Conservation (phyloP, 2,329 filamentous ascomycete species). For the Xylogone sp. region DNA sequence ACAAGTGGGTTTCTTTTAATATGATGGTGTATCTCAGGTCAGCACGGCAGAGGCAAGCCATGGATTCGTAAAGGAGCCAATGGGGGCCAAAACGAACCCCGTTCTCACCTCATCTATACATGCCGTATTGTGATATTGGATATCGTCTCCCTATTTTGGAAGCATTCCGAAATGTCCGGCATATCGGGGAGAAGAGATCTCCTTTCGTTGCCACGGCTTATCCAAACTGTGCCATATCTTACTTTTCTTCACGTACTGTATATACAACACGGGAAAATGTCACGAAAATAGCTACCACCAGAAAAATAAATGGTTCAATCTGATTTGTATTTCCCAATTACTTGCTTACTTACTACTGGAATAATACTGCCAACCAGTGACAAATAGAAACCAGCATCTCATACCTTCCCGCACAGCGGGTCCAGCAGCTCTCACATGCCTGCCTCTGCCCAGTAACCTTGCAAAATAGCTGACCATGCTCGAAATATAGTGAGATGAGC, state of each 20-base stretch:
- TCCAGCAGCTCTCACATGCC: background rate
- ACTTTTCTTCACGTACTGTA: background rate
- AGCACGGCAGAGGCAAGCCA: background rate
- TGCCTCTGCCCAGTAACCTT: background rate
- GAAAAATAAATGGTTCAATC: background rate
- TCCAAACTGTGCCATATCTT: no score
- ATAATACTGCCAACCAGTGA: background rate
- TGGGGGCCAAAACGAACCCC: background rate
- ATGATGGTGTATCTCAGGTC: background rate
- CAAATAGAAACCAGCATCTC: slow-evolving; percentile 5
- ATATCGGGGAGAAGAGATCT: no score
- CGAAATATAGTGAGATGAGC: slow-evolving; percentile 27
- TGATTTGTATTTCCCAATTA: background rate
- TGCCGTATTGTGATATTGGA: no score
- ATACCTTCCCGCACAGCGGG: slow-evolving; percentile 1
- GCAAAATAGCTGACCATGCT: background rate
- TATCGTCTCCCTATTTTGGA: background rate
- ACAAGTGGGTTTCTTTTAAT: background rate
- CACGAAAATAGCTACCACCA: background rate
- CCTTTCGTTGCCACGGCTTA: no score
- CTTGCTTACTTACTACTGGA: background rate
- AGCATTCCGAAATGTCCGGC: no score
- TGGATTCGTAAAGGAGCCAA: background rate
- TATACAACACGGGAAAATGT: background rate
- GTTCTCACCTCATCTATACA: background rate